Percentiles rank a stretch among this genome's conserved stretches.
These are phyloP conservation scores for Rhazya stricta DNA, from an alignment of 257 asterid genomes.

Conservation along the genomic window DNA sequence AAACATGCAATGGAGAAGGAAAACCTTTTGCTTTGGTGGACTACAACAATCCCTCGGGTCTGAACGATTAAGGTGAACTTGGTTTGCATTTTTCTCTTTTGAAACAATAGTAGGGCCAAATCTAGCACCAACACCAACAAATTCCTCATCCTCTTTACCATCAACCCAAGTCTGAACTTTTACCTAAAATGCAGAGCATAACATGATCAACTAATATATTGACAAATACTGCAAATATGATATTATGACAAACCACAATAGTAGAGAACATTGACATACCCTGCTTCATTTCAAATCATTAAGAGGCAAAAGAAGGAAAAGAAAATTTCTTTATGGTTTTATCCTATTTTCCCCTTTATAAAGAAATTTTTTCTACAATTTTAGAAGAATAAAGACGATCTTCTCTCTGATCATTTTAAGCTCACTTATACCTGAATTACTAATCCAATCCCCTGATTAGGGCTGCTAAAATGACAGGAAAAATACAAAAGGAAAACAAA, in stretches of 20 bases:
- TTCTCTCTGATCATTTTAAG: background rate
- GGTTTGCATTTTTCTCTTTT: constrained; percentile 82
- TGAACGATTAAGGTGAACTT: constrained; percentile 47
- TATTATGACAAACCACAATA: background rate
- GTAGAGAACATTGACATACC: background rate
- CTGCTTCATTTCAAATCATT: background rate
- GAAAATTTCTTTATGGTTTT: background rate
- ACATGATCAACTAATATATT: background rate
- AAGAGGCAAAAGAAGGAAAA: background rate
- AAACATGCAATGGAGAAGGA: constrained; percentile 3
- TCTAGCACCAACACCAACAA: constrained; percentile 94
- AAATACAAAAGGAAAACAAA: background rate
- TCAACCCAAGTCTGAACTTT: constrained; percentile 91
- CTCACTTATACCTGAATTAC: background rate
- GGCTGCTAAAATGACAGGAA: background rate
- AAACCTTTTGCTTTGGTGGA: constrained; percentile 55
- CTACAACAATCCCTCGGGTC: constrained; percentile 78
- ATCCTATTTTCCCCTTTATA: background rate
- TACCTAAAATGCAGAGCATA: constrained; percentile 39
- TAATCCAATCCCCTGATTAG: background rate
- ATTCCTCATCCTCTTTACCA: constrained; percentile 64
- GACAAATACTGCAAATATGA: background rate
- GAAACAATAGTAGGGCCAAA: constrained; percentile 77
- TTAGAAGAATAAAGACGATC: background rate
- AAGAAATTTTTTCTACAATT: background rate